A percentile compares a stretch with the other conserved stretches of the same genome.
phyloP scores from a whole-genome alignment of 805 yeast genomes.

The Lipomyces yamanashiensis region DNA sequence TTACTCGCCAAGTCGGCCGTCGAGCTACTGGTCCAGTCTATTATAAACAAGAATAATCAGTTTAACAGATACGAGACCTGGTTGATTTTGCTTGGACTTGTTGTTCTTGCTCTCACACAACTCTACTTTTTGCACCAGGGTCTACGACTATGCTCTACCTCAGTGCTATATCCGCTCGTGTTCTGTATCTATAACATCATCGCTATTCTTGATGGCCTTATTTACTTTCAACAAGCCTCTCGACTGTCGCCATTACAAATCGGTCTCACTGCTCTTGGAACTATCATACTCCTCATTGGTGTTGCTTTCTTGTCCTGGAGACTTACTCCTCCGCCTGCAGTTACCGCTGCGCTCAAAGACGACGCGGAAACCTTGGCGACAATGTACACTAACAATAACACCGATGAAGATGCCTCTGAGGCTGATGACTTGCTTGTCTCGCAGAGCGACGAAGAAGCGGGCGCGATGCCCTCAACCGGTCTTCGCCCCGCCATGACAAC shows the following conservation, averaged over 20 bases:
- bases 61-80: constrained; percentile 53
- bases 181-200: constrained; percentile 80
- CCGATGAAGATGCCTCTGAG: constrained; percentile 29
- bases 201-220: constrained; percentile 67
- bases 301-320: constrained; percentile 70
- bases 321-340: constrained; percentile 33
- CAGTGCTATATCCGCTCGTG: constrained; percentile 80
- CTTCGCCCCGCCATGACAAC: constrained; percentile 6
- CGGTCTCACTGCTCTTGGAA: constrained; percentile 55
- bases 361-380: constrained; percentile 26
- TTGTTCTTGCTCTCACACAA: constrained; percentile 70
- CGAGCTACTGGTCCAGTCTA: constrained; percentile 61
- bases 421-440: constrained; percentile 20
- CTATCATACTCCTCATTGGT: constrained; percentile 55
- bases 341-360: constrained; percentile 14
- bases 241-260: constrained; percentile 47
- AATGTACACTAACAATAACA: not conserved
- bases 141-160: constrained; percentile 68
- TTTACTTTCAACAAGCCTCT: constrained; percentile 59
- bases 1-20: constrained; percentile 84
- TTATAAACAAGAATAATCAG: constrained; percentile 47
- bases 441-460: constrained; percentile 22
- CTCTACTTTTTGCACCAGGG: constrained; percentile 76
- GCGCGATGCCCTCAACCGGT: constrained; percentile 6
- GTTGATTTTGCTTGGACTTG: constrained; percentile 58